Conservation (phyloP, 2,329 filamentous ascomycete genomes). For the Chaetomiaceae sp. region DNA sequence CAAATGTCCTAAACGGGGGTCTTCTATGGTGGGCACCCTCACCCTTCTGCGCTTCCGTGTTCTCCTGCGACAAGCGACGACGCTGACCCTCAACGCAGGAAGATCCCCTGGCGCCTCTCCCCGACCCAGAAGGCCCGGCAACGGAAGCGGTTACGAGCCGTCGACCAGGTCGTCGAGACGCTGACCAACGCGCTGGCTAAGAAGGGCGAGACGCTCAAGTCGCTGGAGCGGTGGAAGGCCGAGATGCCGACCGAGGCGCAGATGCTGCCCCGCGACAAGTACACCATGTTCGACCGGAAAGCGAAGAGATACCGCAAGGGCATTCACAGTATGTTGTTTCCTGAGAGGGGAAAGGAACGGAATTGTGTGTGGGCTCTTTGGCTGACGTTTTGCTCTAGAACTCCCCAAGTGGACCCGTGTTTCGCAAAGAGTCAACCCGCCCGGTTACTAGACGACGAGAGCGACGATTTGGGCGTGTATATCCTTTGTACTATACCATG, state of each 20-base stretch:
- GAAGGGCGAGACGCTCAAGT: constrained; percentile 66
- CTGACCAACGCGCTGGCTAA: constrained; percentile 73
- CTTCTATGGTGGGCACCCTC: constrained; percentile 65
- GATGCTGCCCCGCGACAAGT: constrained; percentile 96
- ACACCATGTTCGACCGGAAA: constrained; percentile 96
- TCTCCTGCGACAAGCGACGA: too few relatives aligned
- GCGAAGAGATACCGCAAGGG: constrained; percentile 94
- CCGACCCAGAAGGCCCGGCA: constrained; percentile 86
- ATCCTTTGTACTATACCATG: constrained; percentile 24
- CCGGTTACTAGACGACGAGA: constrained; percentile 65
- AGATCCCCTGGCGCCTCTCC: constrained; percentile 95
- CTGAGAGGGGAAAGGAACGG: not conserved
- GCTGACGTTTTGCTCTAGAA: constrained; percentile 45
- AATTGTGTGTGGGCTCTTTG: not conserved
- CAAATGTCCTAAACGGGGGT: constrained; percentile 70
- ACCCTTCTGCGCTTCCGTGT: not conserved
- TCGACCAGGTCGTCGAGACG: constrained; percentile 83
- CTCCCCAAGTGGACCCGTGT: constrained; percentile 92
- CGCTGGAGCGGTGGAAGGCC: constrained; percentile 83
- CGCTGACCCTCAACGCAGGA: constrained; percentile 49
- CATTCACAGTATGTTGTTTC: constrained; percentile 77
- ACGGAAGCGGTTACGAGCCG: constrained; percentile 72
- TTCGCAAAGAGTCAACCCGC: constrained; percentile 88
- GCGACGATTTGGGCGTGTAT: constrained; percentile 19
- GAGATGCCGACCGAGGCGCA: constrained; percentile 95